Percentiles rank a stretch among this genome's conserved stretches.
These are phyloP conservation scores for Neoboletus brunneissimus DNA, from an alignment of 768 basidiomycete genomes.

Conservation along the genomic window DNA sequence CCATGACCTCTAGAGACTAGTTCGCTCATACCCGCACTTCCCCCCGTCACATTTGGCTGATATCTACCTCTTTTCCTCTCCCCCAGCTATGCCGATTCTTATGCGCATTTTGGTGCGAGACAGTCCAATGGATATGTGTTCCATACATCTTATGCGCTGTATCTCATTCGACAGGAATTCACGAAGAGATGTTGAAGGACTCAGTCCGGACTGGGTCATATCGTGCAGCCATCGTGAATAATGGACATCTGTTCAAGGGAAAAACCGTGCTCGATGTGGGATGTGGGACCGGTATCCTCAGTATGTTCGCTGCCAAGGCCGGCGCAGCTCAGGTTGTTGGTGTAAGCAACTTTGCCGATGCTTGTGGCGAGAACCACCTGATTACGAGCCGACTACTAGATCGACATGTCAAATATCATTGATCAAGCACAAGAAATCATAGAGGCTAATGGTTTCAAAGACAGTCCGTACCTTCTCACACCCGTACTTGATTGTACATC, in stretches of 20 bases:
- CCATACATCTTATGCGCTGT: constrained; percentile 2
- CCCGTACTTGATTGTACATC: neutral
- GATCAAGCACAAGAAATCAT: constrained; percentile 98
- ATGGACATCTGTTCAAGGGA: constrained; percentile 91
- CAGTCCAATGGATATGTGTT: constrained; percentile 3
- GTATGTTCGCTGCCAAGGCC: constrained; percentile 97
- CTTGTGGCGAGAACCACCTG: constrained; percentile 5
- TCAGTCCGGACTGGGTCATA: constrained; percentile 92
- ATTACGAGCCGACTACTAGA: constrained; percentile 44
- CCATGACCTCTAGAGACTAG: constrained; percentile 90
- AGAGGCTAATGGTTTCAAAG: constrained; percentile 93
- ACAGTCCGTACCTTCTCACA: constrained; percentile 62
- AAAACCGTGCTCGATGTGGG: constrained; percentile 98
- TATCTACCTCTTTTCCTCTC: constrained; percentile 33
- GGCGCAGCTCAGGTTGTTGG: constrained; percentile 94
- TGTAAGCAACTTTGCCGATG: constrained; percentile 43
- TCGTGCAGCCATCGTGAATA: constrained; percentile 91
- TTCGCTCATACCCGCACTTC: constrained; percentile 45
- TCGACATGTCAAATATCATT: constrained; percentile 99
- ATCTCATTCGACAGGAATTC: constrained; percentile 63
- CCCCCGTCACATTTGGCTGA: constrained; percentile 37
- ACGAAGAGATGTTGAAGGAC: constrained; percentile 99
- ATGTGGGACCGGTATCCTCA: constrained; percentile 96
- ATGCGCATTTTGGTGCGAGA: constrained; percentile 84
- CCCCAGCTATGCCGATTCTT: constrained; percentile 89